Evolutionary conservation across 371 early-diverging fungal genomes (phyloP), one percentile per base, ranked within the genome.

Genomic region (Polyrhizophydium stewartii): DNA sequence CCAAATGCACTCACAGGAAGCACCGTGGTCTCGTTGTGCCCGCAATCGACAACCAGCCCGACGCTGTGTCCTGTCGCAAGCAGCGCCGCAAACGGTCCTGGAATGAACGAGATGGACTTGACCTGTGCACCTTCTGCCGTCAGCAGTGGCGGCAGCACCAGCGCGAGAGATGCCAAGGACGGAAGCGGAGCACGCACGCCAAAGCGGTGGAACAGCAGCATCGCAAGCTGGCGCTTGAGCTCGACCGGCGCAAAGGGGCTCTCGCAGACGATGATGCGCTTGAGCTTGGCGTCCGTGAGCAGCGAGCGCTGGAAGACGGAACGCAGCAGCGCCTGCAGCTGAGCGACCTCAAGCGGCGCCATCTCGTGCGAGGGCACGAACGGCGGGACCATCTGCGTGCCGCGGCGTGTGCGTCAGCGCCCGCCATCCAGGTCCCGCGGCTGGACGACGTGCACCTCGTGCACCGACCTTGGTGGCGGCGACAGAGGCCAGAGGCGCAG

Each of bases 61-160:
- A n/a, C 25, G 19, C 5, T 25, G 13, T 10, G 7, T 6, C 53
- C 53, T 30, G 89, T 85, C 0, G 92, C 88, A 61, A 93, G 64
- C 55, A 96, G 63, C 1, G 94, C 88, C 62, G 88, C 75, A 28
- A 92, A 70, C 50, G 88, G 84, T 5, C 82, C 73, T 6, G 93
- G 90, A 0, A 89, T 87, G 69, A 92, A 92, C 2, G 89, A 87
- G 45, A 96, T 74, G 5, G 92, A 86, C 0, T 93, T 92, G 0
- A 85, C 85, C 88, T 88, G 24, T 45, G 5, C 45, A 45, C 7
- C 35, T 7, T 35, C 35, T 13, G 13, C 3, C 7, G 35, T 13
- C 35, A 13, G 13, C 7, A 35, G 3, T 3, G 9, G 16, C 3
- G 25, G 28, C 3, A 47, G 22, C 49, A 16, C 16, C 49, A 47